phyloP scores from a whole-genome alignment of 1,284 basidiomycete species.

The Rhodotorula sp. region DNA sequence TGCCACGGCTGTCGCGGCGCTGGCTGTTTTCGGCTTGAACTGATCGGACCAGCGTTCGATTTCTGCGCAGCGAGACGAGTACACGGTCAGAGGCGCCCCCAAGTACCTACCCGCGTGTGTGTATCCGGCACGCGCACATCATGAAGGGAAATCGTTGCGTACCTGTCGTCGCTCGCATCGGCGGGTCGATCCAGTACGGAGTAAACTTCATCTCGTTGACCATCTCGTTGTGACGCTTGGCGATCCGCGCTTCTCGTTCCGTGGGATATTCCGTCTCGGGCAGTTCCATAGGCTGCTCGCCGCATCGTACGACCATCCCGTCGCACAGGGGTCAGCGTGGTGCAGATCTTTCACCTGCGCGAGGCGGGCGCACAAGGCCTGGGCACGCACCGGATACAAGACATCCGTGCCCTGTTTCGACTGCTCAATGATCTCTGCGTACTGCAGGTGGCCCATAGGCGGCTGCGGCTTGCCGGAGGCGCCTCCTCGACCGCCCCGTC shows the following conservation, averaged over 20 bases:
- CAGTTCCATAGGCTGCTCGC: constrained; percentile 22
- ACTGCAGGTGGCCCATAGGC: constrained; percentile 34
- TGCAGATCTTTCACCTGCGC: not conserved
- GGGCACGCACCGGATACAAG: constrained; percentile 32
- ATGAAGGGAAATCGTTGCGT: not conserved
- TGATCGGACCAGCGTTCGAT: constrained; percentile 38
- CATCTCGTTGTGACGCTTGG: constrained; percentile 31
- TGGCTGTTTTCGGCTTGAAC: constrained; percentile 27
- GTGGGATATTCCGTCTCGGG: constrained; percentile 32
- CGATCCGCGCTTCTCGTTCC: constrained; percentile 25
- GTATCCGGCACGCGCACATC: not conserved
- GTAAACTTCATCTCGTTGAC: constrained; percentile 30
- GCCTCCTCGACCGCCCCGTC: constrained; percentile 10
- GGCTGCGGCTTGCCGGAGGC: constrained; percentile 25
- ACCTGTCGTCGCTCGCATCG: constrained; percentile 30
- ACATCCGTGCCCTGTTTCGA: constrained; percentile 32
- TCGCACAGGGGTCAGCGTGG: not conserved
- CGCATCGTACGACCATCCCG: not conserved
- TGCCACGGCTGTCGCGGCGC: constrained; percentile 9
- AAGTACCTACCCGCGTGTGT: too few relatives aligned
- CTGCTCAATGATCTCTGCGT: constrained; percentile 33
- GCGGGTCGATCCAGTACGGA: constrained; percentile 34
- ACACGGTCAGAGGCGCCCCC: too few relatives aligned
- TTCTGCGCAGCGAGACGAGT: constrained; percentile 6
- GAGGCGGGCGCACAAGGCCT: not conserved